Evolutionary conservation across 805 yeast genomes (phyloP).

Genomic region (Cyberlindnera galapagoensis): DNA sequence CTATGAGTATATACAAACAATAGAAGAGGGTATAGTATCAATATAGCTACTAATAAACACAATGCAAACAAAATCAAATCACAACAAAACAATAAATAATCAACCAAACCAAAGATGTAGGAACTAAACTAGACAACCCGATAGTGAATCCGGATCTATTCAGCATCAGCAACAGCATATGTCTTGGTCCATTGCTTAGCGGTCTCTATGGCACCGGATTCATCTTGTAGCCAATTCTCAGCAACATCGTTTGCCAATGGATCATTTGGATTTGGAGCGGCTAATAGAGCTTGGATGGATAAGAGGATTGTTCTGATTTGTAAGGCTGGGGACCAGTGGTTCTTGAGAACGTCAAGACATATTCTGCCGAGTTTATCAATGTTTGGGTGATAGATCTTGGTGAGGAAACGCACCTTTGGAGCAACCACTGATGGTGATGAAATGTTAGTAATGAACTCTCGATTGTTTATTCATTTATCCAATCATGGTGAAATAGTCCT

Average conservation of each 20-base stretch:
- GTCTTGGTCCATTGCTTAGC: constrained; percentile 48
- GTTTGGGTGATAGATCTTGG: constrained; percentile 94
- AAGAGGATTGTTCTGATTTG: constrained; percentile 89
- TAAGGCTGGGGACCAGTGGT: constrained; percentile 96
- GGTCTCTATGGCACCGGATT: constrained; percentile 67
- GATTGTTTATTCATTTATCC: too few species aligned
- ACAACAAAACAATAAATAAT: too few species aligned
- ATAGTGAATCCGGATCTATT: too few species aligned
- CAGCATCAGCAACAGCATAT: constrained; percentile 1
- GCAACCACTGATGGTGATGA: constrained; percentile 66
- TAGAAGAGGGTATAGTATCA: too few species aligned
- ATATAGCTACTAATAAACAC: too few species aligned
- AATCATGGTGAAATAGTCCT: background rate
- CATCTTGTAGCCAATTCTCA: constrained; percentile 89
- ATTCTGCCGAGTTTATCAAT: constrained; percentile 93
- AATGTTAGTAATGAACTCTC: constrained; percentile 18
- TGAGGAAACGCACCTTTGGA: constrained; percentile 89
- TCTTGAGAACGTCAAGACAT: constrained; percentile 89
- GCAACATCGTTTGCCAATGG: constrained; percentile 98
- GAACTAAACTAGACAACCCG: too few species aligned
- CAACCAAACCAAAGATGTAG: too few species aligned
- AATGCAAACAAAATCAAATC: too few species aligned
- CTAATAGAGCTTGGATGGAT: constrained; percentile 87
- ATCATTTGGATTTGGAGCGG: constrained; percentile 97
- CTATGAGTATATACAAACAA: too few species aligned